Evolutionary conservation across 2,329 filamentous ascomycete genomes (phyloP).

Genomic region (Mycocentrospora acerina): DNA sequence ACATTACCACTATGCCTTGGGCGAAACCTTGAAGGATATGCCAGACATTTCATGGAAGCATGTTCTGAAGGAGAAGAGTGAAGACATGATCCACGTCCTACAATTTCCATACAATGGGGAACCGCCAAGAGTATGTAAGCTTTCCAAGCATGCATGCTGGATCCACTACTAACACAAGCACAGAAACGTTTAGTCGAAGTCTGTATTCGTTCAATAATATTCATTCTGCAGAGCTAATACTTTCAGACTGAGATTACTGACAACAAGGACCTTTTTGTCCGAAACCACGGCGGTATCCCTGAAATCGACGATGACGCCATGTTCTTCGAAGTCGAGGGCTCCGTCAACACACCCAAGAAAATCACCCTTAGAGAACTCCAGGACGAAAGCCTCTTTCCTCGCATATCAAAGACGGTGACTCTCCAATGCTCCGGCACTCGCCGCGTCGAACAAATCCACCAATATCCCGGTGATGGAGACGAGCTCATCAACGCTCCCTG

Average conservation of each 20-base stretch:
- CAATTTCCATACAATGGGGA: conserved; percentile 53
- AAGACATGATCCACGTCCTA: conserved; percentile 52
- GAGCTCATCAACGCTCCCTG: conserved; percentile 51
- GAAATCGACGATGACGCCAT: conserved; percentile 60
- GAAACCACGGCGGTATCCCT: conserved; percentile 73
- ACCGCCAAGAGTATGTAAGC: conserved; percentile 36
- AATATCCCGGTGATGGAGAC: conserved; percentile 68
- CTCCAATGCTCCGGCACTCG: conserved; percentile 71
- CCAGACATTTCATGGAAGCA: conserved; percentile 58
- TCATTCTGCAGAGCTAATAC: conserved; percentile 19
- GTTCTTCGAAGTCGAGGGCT: conserved; percentile 58
- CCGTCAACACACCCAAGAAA: conserved; percentile 60
- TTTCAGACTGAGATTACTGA: conserved; percentile 57
- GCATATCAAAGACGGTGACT: conserved; percentile 59
- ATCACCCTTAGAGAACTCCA: conserved; percentile 62
- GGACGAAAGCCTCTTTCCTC: conserved; percentile 62
- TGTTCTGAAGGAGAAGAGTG: conserved; percentile 47
- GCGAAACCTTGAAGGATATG: conserved; percentile 42
- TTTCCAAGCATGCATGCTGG: background rate
- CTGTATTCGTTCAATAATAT: background rate
- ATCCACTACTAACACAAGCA: conserved; percentile 7
- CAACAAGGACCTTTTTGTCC: conserved; percentile 66
- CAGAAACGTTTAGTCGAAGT: conserved; percentile 55
- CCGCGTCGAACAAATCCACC: conserved; percentile 66
- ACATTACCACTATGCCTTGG: conserved; percentile 49